Conservation (phyloP, 192 early-diverging fungal species). For the Coemansia sp. region DNA sequence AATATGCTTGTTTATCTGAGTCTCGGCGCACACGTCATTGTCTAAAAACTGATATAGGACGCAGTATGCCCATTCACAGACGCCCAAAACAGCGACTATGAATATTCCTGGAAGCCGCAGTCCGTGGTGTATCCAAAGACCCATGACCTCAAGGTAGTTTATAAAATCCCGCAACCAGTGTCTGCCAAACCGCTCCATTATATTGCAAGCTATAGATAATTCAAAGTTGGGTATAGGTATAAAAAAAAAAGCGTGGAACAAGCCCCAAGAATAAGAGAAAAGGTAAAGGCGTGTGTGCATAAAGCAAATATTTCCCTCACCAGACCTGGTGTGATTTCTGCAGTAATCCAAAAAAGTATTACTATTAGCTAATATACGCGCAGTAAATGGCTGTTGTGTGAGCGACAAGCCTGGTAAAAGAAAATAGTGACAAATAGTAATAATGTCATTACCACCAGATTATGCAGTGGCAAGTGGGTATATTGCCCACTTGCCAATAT, state of each 20-base stretch:
- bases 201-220: neutral
- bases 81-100: conserved; percentile 17
- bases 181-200: neutral
- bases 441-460: neutral
- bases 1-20: conserved; percentile 34
- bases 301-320: neutral
- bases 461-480: neutral
- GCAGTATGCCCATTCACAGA: conserved; percentile 42
- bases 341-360: neutral
- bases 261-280: neutral
- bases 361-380: neutral
- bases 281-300: neutral
- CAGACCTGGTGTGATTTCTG: neutral
- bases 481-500: neutral
- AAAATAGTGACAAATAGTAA: neutral
- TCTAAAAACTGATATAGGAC: conserved; percentile 24
- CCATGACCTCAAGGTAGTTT: conserved; percentile 16
- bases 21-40: conserved; percentile 25
- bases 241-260: neutral
- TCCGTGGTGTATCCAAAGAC: conserved; percentile 19
- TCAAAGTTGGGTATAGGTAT: neutral
- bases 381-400: neutral
- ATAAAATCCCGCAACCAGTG: conserved; percentile 31
- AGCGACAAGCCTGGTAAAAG: neutral
- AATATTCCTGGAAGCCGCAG: conserved; percentile 32